These are phyloP conservation scores for Pythium aphanidermatum DNA, from an alignment of 352 stramenopile genomes.

Conservation along the genomic window DNA sequence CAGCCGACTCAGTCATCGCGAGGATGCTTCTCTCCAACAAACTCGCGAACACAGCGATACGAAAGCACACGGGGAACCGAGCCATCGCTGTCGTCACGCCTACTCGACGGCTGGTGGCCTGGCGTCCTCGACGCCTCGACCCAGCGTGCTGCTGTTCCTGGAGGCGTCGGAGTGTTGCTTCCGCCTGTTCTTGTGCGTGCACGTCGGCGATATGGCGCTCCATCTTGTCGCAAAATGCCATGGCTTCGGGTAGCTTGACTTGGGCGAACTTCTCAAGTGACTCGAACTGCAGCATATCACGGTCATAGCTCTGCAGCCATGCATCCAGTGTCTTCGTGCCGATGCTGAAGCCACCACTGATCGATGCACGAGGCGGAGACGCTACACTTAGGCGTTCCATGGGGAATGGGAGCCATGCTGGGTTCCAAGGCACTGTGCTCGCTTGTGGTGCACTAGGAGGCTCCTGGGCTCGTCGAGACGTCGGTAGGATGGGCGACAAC, in stretches of 20 bases:
- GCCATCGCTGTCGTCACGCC: conserved; percentile 6
- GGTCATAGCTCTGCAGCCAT: conserved; percentile 44
- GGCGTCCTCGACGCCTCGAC: neutral
- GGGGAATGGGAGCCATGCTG: conserved; percentile 22
- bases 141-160: neutral
- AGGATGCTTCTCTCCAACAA: conserved; percentile 35
- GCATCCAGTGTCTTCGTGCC: conserved; percentile 25
- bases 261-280: conserved; percentile 41
- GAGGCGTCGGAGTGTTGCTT: neutral
- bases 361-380: neutral
- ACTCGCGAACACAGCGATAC: conserved; percentile 36
- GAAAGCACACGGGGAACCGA: conserved; percentile 34
- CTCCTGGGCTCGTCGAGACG: neutral
- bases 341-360: conserved; percentile 3
- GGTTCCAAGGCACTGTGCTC: conserved; percentile 35
- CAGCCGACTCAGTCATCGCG: conserved; percentile 25
- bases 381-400: conserved; percentile 1
- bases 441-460: neutral
- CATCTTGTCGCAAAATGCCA: conserved; percentile 39
- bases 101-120: neutral
- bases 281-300: conserved; percentile 36
- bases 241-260: conserved; percentile 43
- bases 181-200: conserved; percentile 12
- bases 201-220: conserved; percentile 12
- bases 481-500: conserved; percentile 22